Evolutionary conservation across 2,329 filamentous ascomycete species (phyloP).

Genomic region (Pseudopyrenochaeta lycopersici): DNA sequence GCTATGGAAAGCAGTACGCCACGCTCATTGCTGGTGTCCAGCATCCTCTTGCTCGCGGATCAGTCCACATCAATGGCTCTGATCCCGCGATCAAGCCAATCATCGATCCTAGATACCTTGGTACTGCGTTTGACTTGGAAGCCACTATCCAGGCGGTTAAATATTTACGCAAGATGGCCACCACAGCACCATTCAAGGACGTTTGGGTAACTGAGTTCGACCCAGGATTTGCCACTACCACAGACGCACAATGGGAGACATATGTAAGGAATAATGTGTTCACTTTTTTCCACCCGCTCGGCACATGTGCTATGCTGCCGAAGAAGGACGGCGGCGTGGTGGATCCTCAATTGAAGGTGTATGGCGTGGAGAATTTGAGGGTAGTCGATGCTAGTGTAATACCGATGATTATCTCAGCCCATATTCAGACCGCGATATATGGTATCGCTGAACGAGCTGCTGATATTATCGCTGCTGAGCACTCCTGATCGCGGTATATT

Average conservation of each 20-base stretch:
- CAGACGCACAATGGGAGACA: slow-evolving; percentile 29
- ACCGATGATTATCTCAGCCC: slow-evolving; percentile 24
- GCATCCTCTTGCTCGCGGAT: slow-evolving; percentile 40
- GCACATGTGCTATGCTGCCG: slow-evolving; percentile 42
- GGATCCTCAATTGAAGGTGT: slow-evolving; percentile 23
- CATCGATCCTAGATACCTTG: slow-evolving; percentile 33
- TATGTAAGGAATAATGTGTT: slow-evolving; percentile 20
- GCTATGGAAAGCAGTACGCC: slow-evolving; percentile 30
- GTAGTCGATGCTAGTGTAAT: slow-evolving; percentile 37
- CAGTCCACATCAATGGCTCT: slow-evolving; percentile 26
- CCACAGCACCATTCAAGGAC: slow-evolving; percentile 32
- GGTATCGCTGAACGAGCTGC: slow-evolving; percentile 37
- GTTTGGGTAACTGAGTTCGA: slow-evolving; percentile 37
- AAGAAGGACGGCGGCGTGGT: slow-evolving; percentile 28
- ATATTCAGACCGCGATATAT: slow-evolving; percentile 36
- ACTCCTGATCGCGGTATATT: neutral
- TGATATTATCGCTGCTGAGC: slow-evolving; percentile 19
- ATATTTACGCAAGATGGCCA: slow-evolving; percentile 34
- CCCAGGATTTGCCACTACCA: slow-evolving; percentile 27
- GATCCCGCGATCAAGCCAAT: slow-evolving; percentile 16
- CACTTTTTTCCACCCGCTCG: slow-evolving; percentile 39
- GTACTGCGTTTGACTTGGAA: slow-evolving; percentile 26
- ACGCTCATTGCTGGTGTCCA: slow-evolving; percentile 41
- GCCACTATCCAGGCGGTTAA: slow-evolving; percentile 16
- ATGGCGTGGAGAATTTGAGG: slow-evolving; percentile 27